Base-by-base conservation (phyloP, 805 yeast genomes). In the Starmerella bombicola region DNA sequence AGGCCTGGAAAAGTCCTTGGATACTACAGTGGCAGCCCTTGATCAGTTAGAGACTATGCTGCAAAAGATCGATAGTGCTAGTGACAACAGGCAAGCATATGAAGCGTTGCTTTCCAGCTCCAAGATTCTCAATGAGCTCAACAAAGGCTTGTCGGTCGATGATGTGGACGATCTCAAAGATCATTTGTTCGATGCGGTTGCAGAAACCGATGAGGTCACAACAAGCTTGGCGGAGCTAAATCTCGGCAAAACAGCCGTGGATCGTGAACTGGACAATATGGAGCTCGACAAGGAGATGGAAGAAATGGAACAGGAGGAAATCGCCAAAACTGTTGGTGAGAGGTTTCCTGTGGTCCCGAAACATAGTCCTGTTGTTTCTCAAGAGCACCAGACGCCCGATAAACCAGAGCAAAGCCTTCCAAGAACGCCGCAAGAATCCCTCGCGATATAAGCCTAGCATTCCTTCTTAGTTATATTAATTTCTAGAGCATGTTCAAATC, bases 151-250 rank as follows among this genome's bases (percentile, higher is more conserved):
- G 25, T 20, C 18, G 16, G 26, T 39, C 22, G 73, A 71, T 3
- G 69, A 69, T 2, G 57, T 62, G 12, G 73, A 69, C 8, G 55
- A 58, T 26, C 67, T 71, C 1, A 66, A 63, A 18, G 59, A 61
- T 3, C 46, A 67, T 5, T 53, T 69, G 49, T 68, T 65, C 37
- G 63, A 61, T 32, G 49, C 70, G 10, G 54, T 54, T 23, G 56
- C 52, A 8, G 61, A 60, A 15, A 53, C 64, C 4, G 67, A 66
- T 36, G 63, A 59, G 40, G 59, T 71, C n/a, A 53, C 65, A 12
- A 52, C 58, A 5, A 60, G 59, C 38, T 42, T 67, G 38, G 37
- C 55, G 47, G 46, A 48, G 17, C 53, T 58, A 19, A 48, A 55
- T 6, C 54, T 55, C 12, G 51, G 50, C 26, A 2, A 59, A 55